Evolutionary conservation across 2,329 filamentous ascomycete genomes (phyloP), one percentile per base, ranked within the genome.

Genomic region (Coniochaeta sp.): DNA sequence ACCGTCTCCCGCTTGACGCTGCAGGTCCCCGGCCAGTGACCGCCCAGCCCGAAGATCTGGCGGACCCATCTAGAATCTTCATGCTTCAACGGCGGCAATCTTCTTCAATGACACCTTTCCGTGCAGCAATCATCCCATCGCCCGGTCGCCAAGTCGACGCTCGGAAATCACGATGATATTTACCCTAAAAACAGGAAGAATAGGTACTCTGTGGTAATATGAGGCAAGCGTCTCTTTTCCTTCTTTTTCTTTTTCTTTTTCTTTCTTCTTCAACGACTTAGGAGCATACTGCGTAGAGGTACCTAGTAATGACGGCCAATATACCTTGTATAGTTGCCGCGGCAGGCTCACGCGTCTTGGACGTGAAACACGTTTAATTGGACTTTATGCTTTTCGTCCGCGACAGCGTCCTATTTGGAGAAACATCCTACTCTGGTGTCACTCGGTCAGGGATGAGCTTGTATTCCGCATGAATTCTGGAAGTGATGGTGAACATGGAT

Each of bases 321-420:
- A 14, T 28, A 22, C 24, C 34, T 42, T 4, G 62, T 58, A 36
- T 52, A 57, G 58, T 44, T 64, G 58, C 57, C 57, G 62, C 60
- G 60, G 42, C 59, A 58, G 30, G 58, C 58, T 52, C 47, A 17
- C 47, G 12, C 30, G 9, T 52, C 24, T n/a, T 30, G 16, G 38
- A 58, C 62, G 60, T 58, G 60, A 47, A 55, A 60, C 63, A 58
- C 60, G 58, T 60, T 58, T 60, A 38, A 62, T 65, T 62, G 47
- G 61, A 60, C 42, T 62, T 60, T 59, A 38, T 59, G 58, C 38
- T 36, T 14, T 40, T 17, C 28, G 28, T 44, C 58, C 60, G 4
- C n/a, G 52, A 36, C 44, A 30, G 4, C 47, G 8, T 28, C 12
- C 47, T 28, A 17, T 24, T 26, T 10, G 19, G 40, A 17, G 24